Evolutionary conservation across 2,329 filamentous ascomycete species (phyloP).

Genomic region (Colletotrichum phormii): DNA sequence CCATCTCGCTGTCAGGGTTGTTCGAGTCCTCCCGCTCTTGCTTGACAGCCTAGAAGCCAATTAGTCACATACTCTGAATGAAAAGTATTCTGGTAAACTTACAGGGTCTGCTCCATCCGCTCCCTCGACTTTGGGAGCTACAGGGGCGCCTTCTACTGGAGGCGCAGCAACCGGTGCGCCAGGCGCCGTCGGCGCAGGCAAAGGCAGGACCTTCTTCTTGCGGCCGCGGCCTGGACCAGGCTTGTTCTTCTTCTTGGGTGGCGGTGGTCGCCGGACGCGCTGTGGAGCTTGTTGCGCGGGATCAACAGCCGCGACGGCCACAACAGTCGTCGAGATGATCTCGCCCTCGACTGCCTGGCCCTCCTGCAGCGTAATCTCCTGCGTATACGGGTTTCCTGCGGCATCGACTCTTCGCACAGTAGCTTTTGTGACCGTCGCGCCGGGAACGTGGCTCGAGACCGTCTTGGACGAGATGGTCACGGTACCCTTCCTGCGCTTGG

Average conservation of each 20-base stretch:
- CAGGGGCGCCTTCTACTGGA: constrained; percentile 46
- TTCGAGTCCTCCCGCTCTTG: constrained; percentile 56
- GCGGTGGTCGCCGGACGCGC: constrained; percentile 73
- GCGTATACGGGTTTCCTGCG: constrained; percentile 83
- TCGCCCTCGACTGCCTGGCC: constrained; percentile 86
- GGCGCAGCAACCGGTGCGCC: constrained; percentile 47
- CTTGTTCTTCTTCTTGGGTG: constrained; percentile 84
- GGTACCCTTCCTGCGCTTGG: constrained; percentile 71
- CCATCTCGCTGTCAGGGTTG: constrained; percentile 65
- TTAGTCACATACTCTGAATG: constrained; percentile 38
- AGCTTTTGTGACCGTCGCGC: constrained; percentile 77
- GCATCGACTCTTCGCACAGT: constrained; percentile 84
- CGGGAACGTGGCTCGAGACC: constrained; percentile 55
- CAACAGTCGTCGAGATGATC: constrained; percentile 72
- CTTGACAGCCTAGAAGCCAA: constrained; percentile 49
- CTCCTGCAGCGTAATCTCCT: constrained; percentile 84
- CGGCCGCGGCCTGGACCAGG: constrained; percentile 79
- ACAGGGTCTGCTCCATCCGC: constrained; percentile 32
- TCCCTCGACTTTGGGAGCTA: constrained; percentile 30
- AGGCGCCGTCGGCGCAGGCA: constrained; percentile 50
- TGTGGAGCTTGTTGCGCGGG: constrained; percentile 56
- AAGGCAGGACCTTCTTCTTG: constrained; percentile 77
- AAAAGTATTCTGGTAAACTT: neutral
- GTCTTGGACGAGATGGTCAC: constrained; percentile 68
- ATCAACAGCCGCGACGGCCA: constrained; percentile 66